Conservation (phyloP, 2,329 filamentous ascomycete genomes). For the Balansia obtecta region DNA sequence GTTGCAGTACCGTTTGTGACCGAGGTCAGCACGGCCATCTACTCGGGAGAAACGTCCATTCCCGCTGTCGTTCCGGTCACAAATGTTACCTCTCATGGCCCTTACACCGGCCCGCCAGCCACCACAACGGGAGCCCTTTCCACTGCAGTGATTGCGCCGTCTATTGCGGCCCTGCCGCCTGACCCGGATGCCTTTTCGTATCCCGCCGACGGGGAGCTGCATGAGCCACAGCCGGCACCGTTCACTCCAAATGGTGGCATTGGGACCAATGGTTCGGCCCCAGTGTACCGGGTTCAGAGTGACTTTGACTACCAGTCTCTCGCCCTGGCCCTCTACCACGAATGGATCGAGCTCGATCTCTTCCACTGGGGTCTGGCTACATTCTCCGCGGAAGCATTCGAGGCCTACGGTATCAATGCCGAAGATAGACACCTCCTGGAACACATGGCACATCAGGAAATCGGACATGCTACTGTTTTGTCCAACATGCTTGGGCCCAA, state of each 20-base stretch:
- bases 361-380: slow-evolving; percentile 64
- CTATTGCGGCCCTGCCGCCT: too few species aligned
- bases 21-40: neutral
- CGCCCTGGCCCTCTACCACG: slow-evolving; percentile 62
- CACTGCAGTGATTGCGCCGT: slow-evolving; percentile 41
- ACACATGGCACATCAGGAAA: slow-evolving; percentile 68
- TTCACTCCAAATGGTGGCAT: slow-evolving; percentile 62
- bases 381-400: slow-evolving; percentile 59
- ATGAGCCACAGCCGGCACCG: slow-evolving; percentile 55
- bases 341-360: slow-evolving; percentile 75
- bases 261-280: slow-evolving; percentile 65
- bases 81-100: slow-evolving; percentile 54
- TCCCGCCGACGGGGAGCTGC: slow-evolving; percentile 56
- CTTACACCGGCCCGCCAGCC: slow-evolving; percentile 48
- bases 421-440: slow-evolving; percentile 60
- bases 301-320: slow-evolving; percentile 79
- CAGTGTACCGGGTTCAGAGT: slow-evolving; percentile 64
- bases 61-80: slow-evolving; percentile 24
- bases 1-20: neutral
- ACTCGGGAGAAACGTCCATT: neutral
- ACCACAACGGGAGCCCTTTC: slow-evolving; percentile 59
- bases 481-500: slow-evolving; percentile 62
- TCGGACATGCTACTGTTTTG: slow-evolving; percentile 65
- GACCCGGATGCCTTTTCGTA: slow-evolving; percentile 57
- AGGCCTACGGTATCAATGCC: slow-evolving; percentile 51